Evolutionary conservation across 2,329 filamentous ascomycete genomes (phyloP).

Genomic region (Eurotiales sp.): DNA sequence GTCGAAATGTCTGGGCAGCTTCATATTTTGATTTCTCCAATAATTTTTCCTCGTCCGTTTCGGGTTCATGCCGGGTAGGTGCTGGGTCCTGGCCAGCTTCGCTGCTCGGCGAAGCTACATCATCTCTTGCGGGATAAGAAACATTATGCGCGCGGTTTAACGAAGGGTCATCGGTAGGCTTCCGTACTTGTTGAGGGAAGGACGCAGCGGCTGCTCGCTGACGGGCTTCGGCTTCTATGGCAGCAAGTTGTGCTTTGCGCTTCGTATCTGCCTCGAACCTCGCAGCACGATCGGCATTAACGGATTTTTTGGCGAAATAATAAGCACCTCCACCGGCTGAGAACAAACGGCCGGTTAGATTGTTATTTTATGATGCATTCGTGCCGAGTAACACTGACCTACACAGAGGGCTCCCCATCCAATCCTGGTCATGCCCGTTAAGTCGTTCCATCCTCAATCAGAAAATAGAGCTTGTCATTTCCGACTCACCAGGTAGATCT

Average conservation of each 20-base stretch:
- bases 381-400: slow-evolving; percentile 52
- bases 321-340: slow-evolving; percentile 86
- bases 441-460: too few species aligned
- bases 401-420: slow-evolving; percentile 88
- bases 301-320: slow-evolving; percentile 89
- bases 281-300: slow-evolving; percentile 81
- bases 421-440: slow-evolving; percentile 55
- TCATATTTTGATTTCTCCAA: slow-evolving; percentile 89
- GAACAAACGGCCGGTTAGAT: not conserved
- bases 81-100: slow-evolving; percentile 78
- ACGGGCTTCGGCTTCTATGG: slow-evolving; percentile 33
- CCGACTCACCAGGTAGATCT: slow-evolving; percentile 55
- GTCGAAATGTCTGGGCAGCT: slow-evolving; percentile 68
- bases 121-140: slow-evolving; percentile 30
- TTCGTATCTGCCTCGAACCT: slow-evolving; percentile 69
- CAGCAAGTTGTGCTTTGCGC: slow-evolving; percentile 42
- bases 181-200: slow-evolving; percentile 9
- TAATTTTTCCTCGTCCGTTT: slow-evolving; percentile 63
- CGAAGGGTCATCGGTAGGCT: slow-evolving; percentile 26
- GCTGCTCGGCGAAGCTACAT: slow-evolving; percentile 64
- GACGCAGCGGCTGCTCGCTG: slow-evolving; percentile 24
- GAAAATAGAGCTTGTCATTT: slow-evolving; percentile 4
- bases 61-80: slow-evolving; percentile 74
- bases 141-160: slow-evolving; percentile 33
- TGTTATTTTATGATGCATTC: not conserved